phyloP scores from a whole-genome alignment of 148 eudicot genomes.

The Vaccinium darrowii region DNA sequence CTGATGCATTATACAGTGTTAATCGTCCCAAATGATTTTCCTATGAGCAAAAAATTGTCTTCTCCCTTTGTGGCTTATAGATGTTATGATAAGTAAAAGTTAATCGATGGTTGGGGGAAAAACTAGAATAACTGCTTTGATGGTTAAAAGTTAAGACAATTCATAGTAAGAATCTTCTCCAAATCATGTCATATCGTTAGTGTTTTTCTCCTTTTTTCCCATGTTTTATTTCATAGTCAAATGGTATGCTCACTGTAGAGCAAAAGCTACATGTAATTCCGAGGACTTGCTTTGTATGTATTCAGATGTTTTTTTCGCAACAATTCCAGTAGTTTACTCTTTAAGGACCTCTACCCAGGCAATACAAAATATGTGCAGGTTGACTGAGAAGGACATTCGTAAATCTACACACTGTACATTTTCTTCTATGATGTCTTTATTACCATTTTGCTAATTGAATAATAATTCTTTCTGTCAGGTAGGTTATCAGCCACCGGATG shows the following conservation, averaged over 20 bases:
- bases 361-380: not conserved
- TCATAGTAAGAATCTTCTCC: not conserved
- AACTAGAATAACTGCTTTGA: not conserved
- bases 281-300: not conserved
- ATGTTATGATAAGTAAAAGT: not conserved
- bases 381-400: not conserved
- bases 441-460: not conserved
- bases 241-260: not conserved
- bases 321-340: not conserved
- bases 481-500: conserved; percentile 60
- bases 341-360: not conserved
- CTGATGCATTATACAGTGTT: not conserved
- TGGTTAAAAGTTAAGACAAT: not conserved
- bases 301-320: not conserved
- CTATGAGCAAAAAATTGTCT: not conserved
- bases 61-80: not conserved
- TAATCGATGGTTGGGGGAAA: not conserved
- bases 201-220: not conserved
- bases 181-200: not conserved
- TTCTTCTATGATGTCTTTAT: not conserved
- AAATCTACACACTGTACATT: not conserved
- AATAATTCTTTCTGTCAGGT: conserved; percentile 39
- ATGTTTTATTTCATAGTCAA: not conserved
- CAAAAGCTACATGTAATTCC: not conserved
- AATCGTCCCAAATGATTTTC: not conserved